Evolutionary conservation across 2,329 filamentous ascomycete species (phyloP).

Genomic region (Aquanectria penicillioides): DNA sequence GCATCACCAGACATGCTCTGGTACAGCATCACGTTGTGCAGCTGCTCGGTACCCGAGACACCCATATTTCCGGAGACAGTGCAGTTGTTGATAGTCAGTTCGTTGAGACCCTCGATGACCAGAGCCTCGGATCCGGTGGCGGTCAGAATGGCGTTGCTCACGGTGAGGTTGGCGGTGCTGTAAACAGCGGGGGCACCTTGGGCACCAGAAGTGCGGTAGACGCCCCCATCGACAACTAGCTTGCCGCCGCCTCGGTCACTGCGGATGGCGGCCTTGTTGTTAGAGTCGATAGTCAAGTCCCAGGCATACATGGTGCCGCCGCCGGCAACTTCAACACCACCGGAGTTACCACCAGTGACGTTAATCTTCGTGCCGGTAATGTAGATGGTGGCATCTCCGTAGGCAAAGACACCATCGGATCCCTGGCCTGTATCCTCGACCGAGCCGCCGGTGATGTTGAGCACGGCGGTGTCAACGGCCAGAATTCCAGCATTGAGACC

Average conservation of each 20-base stretch:
- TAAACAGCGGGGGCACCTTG: conserved; percentile 24
- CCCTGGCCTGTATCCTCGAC: conserved; percentile 17
- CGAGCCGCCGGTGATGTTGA: conserved; percentile 22
- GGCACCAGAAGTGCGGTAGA: conserved; percentile 16
- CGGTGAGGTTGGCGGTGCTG: conserved; percentile 25
- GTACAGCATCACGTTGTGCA: conserved; percentile 28
- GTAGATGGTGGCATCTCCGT: conserved; percentile 21
- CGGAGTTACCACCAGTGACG: conserved; percentile 19
- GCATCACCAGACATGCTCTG: conserved; percentile 28
- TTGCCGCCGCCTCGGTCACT: conserved; percentile 23
- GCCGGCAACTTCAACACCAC: conserved; percentile 23
- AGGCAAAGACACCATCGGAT: conserved; percentile 24
- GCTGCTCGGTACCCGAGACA: conserved; percentile 15
- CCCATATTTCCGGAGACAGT: conserved; percentile 25
- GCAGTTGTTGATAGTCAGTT: conserved; percentile 26
- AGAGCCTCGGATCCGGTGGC: conserved; percentile 17
- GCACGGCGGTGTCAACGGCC: conserved; percentile 14
- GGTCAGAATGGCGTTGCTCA: conserved; percentile 14
- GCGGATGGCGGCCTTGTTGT: conserved; percentile 25
- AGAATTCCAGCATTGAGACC: conserved; percentile 21
- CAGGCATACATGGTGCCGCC: conserved; percentile 24
- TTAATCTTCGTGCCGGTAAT: conserved; percentile 23
- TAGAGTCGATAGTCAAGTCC: conserved; percentile 18
- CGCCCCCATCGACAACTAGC: conserved; percentile 20
- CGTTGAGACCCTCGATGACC: conserved; percentile 25